Evolutionary conservation across 2,329 filamentous ascomycete species (phyloP).

Genomic region (Dactylonectria estremocensis): DNA sequence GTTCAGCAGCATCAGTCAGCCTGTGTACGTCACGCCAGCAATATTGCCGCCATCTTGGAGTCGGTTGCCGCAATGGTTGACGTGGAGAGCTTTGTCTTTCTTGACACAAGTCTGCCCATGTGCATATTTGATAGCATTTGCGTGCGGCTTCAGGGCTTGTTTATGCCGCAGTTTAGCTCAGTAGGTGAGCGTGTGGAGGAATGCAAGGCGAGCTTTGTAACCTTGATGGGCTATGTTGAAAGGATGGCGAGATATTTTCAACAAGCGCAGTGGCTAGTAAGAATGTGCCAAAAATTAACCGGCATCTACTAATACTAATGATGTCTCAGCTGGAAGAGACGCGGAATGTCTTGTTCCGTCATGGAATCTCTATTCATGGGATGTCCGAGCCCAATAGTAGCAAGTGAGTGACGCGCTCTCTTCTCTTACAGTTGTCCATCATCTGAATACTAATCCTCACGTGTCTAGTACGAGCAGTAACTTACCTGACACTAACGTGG

Average conservation of each 20-base stretch:
- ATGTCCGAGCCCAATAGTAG: neutral
- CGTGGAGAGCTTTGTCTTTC: conserved; percentile 20
- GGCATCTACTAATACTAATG: neutral
- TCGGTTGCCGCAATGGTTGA: neutral
- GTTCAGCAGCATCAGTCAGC: conserved; percentile 14
- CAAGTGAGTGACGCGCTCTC: conserved; percentile 8
- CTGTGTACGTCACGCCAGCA: conserved; percentile 14
- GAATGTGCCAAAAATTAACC: neutral
- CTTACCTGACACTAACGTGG: neutral
- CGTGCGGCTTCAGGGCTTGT: conserved; percentile 16
- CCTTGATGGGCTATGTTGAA: conserved; percentile 8
- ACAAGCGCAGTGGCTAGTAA: conserved; percentile 20
- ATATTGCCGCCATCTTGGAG: conserved; percentile 13
- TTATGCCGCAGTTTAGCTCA: neutral
- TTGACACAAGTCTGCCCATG: conserved; percentile 17
- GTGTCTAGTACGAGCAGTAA: neutral
- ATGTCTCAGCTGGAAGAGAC: conserved; percentile 5
- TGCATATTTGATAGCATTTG: conserved; percentile 19
- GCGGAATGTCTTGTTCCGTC: conserved; percentile 10
- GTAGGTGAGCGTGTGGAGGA: conserved; percentile 6
- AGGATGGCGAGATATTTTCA: conserved; percentile 16
- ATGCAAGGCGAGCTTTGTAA: conserved; percentile 8
- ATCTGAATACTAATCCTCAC: neutral
- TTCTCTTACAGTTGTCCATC: neutral
- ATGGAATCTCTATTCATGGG: conserved; percentile 1